Conservation (phyloP, 2,329 filamentous ascomycete genomes). For the Clonostachys solani region DNA sequence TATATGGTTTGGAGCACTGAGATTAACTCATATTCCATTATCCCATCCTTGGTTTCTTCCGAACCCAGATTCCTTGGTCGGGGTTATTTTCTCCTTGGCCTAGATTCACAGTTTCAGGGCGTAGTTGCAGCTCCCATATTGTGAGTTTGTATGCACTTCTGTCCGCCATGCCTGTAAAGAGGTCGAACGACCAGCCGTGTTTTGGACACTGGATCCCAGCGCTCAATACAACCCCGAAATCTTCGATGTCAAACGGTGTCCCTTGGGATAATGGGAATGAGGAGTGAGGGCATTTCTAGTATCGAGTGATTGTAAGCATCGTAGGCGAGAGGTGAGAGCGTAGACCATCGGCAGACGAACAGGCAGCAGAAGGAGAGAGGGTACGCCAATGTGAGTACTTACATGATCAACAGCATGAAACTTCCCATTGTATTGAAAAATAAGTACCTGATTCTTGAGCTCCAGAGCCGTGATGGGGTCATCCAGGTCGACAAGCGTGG, state of each 20-base stretch:
- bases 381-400: constrained; percentile 17
- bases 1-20: no score
- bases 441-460: constrained; percentile 56
- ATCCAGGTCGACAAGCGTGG: constrained; percentile 26
- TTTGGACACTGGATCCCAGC: constrained; percentile 64
- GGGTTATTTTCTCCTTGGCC: not conserved
- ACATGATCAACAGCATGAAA: constrained; percentile 69
- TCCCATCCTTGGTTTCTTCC: constrained; percentile 4
- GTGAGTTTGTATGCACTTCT: constrained; percentile 57
- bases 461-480: constrained; percentile 22
- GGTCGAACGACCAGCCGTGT: constrained; percentile 68
- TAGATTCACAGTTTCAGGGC: constrained; percentile 14
- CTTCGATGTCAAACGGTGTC: constrained; percentile 65
- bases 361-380: not conserved
- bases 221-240: constrained; percentile 62
- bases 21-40: not conserved
- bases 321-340: no score
- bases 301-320: not conserved
- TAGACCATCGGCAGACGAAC: not conserved
- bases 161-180: constrained; percentile 59
- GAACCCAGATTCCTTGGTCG: constrained; percentile 4
- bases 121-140: constrained; percentile 60
- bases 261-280: constrained; percentile 62
- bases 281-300: constrained; percentile 62
- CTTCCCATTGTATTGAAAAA: constrained; percentile 59